Percentiles rank a stretch among this genome's conserved stretches.
These are phyloP conservation scores for Termitomyces eurrhizus DNA, from an alignment of 768 basidiomycete genomes.

Conservation along the genomic window DNA sequence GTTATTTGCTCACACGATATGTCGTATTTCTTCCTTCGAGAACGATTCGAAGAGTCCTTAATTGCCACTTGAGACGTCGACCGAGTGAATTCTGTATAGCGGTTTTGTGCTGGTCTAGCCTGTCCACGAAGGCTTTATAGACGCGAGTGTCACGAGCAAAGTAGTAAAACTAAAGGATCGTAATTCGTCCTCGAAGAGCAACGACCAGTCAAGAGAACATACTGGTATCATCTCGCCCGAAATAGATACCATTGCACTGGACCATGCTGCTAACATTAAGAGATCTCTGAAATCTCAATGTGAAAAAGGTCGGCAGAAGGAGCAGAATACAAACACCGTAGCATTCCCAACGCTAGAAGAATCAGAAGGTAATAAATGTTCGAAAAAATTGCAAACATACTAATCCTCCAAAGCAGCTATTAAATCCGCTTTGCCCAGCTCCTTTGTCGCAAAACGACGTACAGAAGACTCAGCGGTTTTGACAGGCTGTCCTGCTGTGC, in stretches of 20 bases:
- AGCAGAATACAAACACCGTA: slow-evolving; percentile 40
- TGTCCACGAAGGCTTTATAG: slow-evolving; percentile 63
- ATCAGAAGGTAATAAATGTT: not conserved
- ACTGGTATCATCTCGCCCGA: slow-evolving; percentile 72
- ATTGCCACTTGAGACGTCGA: slow-evolving; percentile 66
- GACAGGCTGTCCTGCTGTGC: slow-evolving; percentile 71
- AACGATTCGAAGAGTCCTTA: slow-evolving; percentile 56
- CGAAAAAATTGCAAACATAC: slow-evolving; percentile 39
- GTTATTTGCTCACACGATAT: slow-evolving; percentile 49
- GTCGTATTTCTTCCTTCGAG: slow-evolving; percentile 65
- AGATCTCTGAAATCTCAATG: slow-evolving; percentile 48
- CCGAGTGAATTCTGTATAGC: slow-evolving; percentile 46
- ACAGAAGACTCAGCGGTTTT: slow-evolving; percentile 71
- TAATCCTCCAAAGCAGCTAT: slow-evolving; percentile 90
- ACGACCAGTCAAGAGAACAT: slow-evolving; percentile 18
- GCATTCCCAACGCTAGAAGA: slow-evolving; percentile 80
- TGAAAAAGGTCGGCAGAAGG: not conserved
- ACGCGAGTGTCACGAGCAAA: slow-evolving; percentile 93
- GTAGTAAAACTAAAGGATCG: slow-evolving; percentile 61
- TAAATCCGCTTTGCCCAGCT: slow-evolving; percentile 70
- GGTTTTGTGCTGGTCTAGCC: slow-evolving; percentile 37
- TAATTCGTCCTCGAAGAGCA: not conserved
- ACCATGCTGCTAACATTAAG: slow-evolving; percentile 81
- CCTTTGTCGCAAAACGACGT: slow-evolving; percentile 81
- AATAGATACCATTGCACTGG: slow-evolving; percentile 52